phyloP scores from a whole-genome alignment of 345 rosid genomes.

The Eutrema japonicum region DNA sequence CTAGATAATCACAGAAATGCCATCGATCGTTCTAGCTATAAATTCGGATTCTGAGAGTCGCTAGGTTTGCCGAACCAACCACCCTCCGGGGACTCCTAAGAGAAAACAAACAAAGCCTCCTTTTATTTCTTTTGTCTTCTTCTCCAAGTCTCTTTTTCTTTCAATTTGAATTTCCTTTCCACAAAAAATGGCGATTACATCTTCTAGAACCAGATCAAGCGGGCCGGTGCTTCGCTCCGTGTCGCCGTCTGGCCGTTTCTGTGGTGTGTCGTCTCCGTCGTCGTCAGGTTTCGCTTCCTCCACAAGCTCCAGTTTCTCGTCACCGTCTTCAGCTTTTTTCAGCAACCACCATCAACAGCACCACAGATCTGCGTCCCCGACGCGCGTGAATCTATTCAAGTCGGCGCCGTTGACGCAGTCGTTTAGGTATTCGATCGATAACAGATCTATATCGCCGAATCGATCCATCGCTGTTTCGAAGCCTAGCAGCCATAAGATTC shows the following conservation, averaged over 20 bases:
- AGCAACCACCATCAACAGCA: constrained; percentile 36
- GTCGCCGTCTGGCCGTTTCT: constrained; percentile 56
- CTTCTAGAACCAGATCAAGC: constrained; percentile 57
- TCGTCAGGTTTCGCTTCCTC: constrained; percentile 68
- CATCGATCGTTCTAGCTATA: constrained; percentile 48
- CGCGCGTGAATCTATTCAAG: constrained; percentile 62
- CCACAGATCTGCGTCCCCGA: constrained; percentile 66
- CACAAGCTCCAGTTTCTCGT: constrained; percentile 58
- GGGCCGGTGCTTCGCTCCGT: constrained; percentile 61
- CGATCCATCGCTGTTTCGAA: constrained; percentile 58
- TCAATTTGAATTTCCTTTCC: not conserved
- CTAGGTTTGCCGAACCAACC: constrained; percentile 77
- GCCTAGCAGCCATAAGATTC: constrained; percentile 43
- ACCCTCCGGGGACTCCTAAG: constrained; percentile 47
- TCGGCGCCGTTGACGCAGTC: constrained; percentile 50
- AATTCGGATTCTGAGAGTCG: constrained; percentile 56
- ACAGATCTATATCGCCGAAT: constrained; percentile 58
- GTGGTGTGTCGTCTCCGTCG: constrained; percentile 46
- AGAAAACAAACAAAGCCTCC: not conserved
- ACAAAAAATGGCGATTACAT: constrained; percentile 43
- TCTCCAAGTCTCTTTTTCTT: not conserved
- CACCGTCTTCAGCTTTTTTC: constrained; percentile 53
- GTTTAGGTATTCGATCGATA: constrained; percentile 63
- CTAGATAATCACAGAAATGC: constrained; percentile 1
- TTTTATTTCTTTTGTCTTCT: not conserved